phyloP scores from a whole-genome alignment of 768 basidiomycete species.

The Multifurca ochricompacta region DNA sequence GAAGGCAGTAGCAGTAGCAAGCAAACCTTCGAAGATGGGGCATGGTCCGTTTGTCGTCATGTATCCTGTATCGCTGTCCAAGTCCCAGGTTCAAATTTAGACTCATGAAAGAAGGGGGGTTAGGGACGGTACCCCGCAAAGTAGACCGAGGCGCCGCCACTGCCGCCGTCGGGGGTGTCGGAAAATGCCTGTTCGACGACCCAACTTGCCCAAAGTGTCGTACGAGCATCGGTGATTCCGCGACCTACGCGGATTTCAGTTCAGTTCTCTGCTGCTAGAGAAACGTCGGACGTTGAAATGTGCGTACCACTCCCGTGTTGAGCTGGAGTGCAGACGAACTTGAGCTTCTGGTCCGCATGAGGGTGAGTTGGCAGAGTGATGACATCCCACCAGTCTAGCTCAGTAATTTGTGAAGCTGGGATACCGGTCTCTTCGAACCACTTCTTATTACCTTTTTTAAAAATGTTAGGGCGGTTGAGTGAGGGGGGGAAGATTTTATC shows the following conservation, averaged over 20 bases:
- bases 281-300: background rate
- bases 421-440: slow-evolving; percentile 30
- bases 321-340: slow-evolving; percentile 34
- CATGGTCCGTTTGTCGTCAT: slow-evolving; percentile 28
- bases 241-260: slow-evolving; percentile 25
- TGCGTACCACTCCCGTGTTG: slow-evolving; percentile 36
- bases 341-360: slow-evolving; percentile 19
- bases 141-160: slow-evolving; percentile 22
- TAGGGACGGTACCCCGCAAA: slow-evolving; percentile 26
- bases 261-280: background rate
- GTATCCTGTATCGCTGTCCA: slow-evolving; percentile 36
- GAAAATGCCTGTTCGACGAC: slow-evolving; percentile 27
- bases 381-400: slow-evolving; percentile 38
- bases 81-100: background rate
- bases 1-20: background rate
- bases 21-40: slow-evolving; percentile 31
- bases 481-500: background rate
- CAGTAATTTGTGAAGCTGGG: slow-evolving; percentile 27
- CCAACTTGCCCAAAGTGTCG: slow-evolving; percentile 37
- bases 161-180: slow-evolving; percentile 3
- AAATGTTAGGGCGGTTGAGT: background rate
- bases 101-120: background rate
- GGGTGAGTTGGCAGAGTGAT: slow-evolving; percentile 18
- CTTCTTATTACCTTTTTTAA: slow-evolving; percentile 23
- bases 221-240: slow-evolving; percentile 28